A percentile compares a stretch with the other conserved stretches of the same genome.
These are phyloP conservation scores for Arachis monticola DNA, from an alignment of 331 rosid species.

Conservation along the genomic window DNA sequence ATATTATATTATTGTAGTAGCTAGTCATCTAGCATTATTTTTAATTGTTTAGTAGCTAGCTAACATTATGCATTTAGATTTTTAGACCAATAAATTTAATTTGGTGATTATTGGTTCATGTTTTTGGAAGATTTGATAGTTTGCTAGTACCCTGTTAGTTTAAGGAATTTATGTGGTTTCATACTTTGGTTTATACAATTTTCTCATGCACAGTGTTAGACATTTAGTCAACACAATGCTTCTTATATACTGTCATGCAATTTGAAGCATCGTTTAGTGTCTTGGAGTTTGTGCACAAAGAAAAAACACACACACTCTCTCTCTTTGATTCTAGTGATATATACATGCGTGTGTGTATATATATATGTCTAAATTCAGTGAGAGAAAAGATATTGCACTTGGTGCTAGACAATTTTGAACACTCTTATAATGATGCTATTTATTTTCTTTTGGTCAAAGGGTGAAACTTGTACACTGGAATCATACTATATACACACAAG, in stretches of 20 bases:
- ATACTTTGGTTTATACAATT: neutral
- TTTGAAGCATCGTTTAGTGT: slow-evolving; percentile 30
- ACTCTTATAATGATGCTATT: neutral
- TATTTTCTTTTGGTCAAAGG: slow-evolving; percentile 42
- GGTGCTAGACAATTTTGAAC: slow-evolving; percentile 19
- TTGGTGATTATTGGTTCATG: neutral
- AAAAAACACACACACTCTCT: neutral
- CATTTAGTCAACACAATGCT: slow-evolving; percentile 27
- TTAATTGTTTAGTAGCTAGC: too few relatives aligned
- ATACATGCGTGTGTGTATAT: too few relatives aligned
- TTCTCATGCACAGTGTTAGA: neutral
- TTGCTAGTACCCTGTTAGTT: slow-evolving; percentile 24
- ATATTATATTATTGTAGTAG: too few relatives aligned
- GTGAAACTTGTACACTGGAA: slow-evolving; percentile 1
- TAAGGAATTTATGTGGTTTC: slow-evolving; percentile 26
- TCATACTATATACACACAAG: slow-evolving; percentile 12
- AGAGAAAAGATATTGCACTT: slow-evolving; percentile 33
- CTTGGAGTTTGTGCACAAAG: slow-evolving; percentile 33
- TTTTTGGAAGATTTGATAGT: slow-evolving; percentile 25
- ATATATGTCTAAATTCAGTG: slow-evolving; percentile 10
- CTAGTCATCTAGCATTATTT: too few relatives aligned
- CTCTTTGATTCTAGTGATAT: slow-evolving; percentile 21
- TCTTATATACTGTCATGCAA: slow-evolving; percentile 31
- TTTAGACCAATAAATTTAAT: neutral
- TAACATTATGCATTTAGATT: neutral